These are phyloP conservation scores for Tricladium varicosporioides DNA, from an alignment of 2,329 filamentous ascomycete genomes.

Conservation along the genomic window DNA sequence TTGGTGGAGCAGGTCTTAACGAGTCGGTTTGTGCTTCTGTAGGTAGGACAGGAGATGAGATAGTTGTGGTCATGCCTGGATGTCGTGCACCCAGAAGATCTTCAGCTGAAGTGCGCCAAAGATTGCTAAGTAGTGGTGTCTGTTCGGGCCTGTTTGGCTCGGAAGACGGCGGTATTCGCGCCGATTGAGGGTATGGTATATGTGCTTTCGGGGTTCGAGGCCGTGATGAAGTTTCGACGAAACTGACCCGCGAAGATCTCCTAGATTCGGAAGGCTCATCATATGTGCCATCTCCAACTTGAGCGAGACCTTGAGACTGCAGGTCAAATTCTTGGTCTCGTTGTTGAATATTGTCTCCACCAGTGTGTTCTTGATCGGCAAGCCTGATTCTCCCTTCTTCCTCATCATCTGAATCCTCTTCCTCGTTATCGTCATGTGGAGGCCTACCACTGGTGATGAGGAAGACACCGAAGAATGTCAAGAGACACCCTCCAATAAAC, in stretches of 20 bases:
- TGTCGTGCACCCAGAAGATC: slow-evolving; percentile 21
- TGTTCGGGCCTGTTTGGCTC: slow-evolving; percentile 16
- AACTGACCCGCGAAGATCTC: slow-evolving; percentile 31
- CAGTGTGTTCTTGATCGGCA: slow-evolving; percentile 45
- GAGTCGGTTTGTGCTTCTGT: slow-evolving; percentile 29
- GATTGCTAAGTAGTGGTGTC: slow-evolving; percentile 29
- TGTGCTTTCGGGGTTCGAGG: slow-evolving; percentile 25
- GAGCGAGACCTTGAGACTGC: slow-evolving; percentile 9
- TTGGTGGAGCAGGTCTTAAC: slow-evolving; percentile 23
- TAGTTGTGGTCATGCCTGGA: slow-evolving; percentile 24
- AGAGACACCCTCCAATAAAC: slow-evolving; percentile 83
- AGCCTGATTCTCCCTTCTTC: slow-evolving; percentile 63
- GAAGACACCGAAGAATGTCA: slow-evolving; percentile 97
- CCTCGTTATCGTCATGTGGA: slow-evolving; percentile 54
- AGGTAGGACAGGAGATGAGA: slow-evolving; percentile 31
- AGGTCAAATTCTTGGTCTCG: slow-evolving; percentile 13
- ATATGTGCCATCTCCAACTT: slow-evolving; percentile 19
- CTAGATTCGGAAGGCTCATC: slow-evolving; percentile 18
- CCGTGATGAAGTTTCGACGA: slow-evolving; percentile 20
- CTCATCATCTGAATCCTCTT: slow-evolving; percentile 54
- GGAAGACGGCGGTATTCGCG: slow-evolving; percentile 14
- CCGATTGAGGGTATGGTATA: slow-evolving; percentile 22
- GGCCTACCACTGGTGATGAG: slow-evolving; percentile 86
- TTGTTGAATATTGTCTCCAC: slow-evolving; percentile 17
- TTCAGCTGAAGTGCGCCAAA: slow-evolving; percentile 27